Percentiles rank a stretch among this genome's conserved stretches.
Conservation (phyloP, 2,329 filamentous ascomycete genomes). For the Beauveria rudraprayagi region DNA sequence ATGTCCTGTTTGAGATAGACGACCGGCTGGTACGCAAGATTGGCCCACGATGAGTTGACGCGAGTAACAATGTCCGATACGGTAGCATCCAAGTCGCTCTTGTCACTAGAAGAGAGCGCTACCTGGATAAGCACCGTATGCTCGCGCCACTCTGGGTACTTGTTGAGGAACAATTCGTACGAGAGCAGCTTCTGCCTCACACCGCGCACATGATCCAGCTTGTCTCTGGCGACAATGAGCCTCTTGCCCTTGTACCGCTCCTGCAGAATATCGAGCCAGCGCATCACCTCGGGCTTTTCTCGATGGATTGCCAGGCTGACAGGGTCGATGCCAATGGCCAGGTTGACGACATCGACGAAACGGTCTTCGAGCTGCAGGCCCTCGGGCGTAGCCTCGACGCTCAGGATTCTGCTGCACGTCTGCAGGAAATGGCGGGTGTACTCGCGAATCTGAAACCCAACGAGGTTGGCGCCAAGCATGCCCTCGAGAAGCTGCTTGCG, state of each 20-base stretch:
- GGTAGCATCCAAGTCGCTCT: slow-evolving; percentile 76
- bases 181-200: slow-evolving; percentile 89
- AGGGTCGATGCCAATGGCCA: slow-evolving; percentile 88
- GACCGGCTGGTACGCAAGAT: slow-evolving; percentile 82
- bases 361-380: slow-evolving; percentile 87
- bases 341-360: slow-evolving; percentile 79
- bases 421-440: slow-evolving; percentile 92
- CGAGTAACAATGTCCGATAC: slow-evolving; percentile 91
- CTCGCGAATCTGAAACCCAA: slow-evolving; percentile 90
- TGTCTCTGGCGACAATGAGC: slow-evolving; percentile 87
- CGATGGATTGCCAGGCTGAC: slow-evolving; percentile 64
- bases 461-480: slow-evolving; percentile 84
- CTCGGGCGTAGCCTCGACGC: slow-evolving; percentile 81
- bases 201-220: slow-evolving; percentile 85
- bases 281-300: slow-evolving; percentile 61
- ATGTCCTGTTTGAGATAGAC: slow-evolving; percentile 95
- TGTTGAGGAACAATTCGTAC: slow-evolving; percentile 89
- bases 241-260: slow-evolving; percentile 82
- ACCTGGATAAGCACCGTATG: slow-evolving; percentile 90
- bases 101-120: slow-evolving; percentile 81
- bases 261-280: slow-evolving; percentile 72
- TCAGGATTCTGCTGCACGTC: slow-evolving; percentile 84
- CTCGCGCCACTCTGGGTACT: slow-evolving; percentile 82
- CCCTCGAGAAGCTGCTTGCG: slow-evolving; percentile 83
- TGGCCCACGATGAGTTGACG: slow-evolving; percentile 87